Evolutionary conservation across 2,329 filamentous ascomycete genomes (phyloP), one percentile per base, ranked within the genome.

Genomic region (Kalmusia sp.): DNA sequence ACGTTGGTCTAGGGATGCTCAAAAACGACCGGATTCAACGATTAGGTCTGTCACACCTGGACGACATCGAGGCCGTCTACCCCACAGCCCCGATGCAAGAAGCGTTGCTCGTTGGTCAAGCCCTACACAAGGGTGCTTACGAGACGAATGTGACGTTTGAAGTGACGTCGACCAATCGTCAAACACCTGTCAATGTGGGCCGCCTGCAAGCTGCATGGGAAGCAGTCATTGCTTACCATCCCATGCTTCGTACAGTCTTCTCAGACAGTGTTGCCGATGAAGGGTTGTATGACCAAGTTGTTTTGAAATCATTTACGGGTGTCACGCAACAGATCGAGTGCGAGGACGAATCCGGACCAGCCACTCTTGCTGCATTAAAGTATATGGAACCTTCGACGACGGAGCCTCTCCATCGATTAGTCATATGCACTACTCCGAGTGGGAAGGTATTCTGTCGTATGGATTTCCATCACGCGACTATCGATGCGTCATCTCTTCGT

Each of bases 261-360:
- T 35, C 57, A 15, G 49, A 57, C 24, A 55, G 49, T 31, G 49
- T 59, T 15, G 45, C 38, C 21, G 19, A 52, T 28, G 58, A 49
- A 25, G 58, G 49, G 22, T 48, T 57, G n/a, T 59, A 55, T 12
- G 57, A 59, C 22, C 58, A 61, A 33, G 44, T 62, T 8, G 59
- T 62, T 7, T 14, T 62, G 1, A 57, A 45, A 38, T 40, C 49
- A 15, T 34, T 43, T 12, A 49, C 47, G 11, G 41, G 41, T 17
- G 44, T 45, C 2, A 43, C 44, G 2, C 22, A 34, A 14, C 28
- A 35, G 14, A 41, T 52, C 21, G 35, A 52, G 15, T 55, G 52
- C 43, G 27, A 55, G 17, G 41, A 52, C 5, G 41, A 51, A 7
- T 35, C 46, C 15, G 53, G 25, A 22, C 19, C 50, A 5, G 40